These are phyloP conservation scores for Chlorella sorokiniana DNA, from an alignment of 139 green algal species.

Conservation along the genomic window DNA sequence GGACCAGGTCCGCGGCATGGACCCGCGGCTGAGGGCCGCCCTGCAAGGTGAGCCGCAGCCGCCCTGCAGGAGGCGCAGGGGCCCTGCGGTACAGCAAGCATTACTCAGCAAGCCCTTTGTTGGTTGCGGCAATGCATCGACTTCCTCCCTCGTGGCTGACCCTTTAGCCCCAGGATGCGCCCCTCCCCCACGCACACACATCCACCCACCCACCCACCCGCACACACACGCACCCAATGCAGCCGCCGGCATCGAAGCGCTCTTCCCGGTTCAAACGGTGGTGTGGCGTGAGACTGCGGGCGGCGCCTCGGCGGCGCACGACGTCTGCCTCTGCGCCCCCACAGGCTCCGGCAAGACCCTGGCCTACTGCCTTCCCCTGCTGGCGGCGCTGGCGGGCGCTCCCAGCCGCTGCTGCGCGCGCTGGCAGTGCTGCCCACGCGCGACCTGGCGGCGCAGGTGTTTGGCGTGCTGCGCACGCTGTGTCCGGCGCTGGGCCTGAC, in stretches of 20 bases:
- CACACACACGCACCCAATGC: background rate
- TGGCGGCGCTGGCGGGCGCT: constrained; percentile 67
- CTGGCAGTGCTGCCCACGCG: constrained; percentile 84
- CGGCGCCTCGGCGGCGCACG: constrained; percentile 68
- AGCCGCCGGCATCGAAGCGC: constrained; percentile 54
- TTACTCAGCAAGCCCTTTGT: background rate
- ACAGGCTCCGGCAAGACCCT: constrained; percentile 93
- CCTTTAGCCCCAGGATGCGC: no score
- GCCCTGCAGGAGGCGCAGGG: background rate
- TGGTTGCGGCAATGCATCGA: no score
- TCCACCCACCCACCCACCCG: no score
- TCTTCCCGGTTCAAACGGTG: constrained; percentile 84
- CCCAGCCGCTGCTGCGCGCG: constrained; percentile 49
- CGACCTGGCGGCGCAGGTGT: constrained; percentile 82
- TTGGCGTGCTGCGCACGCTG: constrained; percentile 62
- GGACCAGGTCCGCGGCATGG: constrained; percentile 60
- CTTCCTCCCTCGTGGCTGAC: no score
- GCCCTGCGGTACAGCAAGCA: background rate
- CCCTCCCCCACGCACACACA: background rate
- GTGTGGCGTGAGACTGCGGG: constrained; percentile 75
- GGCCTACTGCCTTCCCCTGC: constrained; percentile 82
- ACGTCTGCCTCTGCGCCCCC: constrained; percentile 86
- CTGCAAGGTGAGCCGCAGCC: constrained; percentile 33
- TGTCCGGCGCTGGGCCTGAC: constrained; percentile 59
- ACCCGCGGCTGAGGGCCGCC: constrained; percentile 43